Evolutionary conservation across 139 green algal genomes (phyloP), one percentile per base, ranked within the genome.

Genomic region (Closterium sp.): DNA sequence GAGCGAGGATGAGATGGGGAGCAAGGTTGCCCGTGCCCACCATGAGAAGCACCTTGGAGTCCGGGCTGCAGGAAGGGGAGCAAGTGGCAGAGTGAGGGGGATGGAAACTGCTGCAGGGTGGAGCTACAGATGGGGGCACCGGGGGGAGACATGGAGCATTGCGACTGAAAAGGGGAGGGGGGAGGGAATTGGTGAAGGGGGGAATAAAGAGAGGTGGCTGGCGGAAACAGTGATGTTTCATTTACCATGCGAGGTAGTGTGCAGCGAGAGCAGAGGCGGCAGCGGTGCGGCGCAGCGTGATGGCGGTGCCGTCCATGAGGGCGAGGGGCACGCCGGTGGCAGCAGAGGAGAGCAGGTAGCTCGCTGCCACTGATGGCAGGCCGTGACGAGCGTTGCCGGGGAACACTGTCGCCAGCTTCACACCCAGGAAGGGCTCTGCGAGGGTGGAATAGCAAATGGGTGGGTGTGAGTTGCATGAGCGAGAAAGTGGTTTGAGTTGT

Each of bases 221-320:
- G 38, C 38, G 38, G 38, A 50, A 50, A 9, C 38, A 50, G 38
- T 50, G 38, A 50, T 50, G 38, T 50, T 50, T 50, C 38, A 50
- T 50, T 50, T 79, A 79, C 62, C 89, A 31, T 87, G 89, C 89
- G 22, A 91, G 89, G 38, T 87, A 91, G 70, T 86, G 30, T 11
- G 89, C 89, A n/a, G 89, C 89, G 11, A 91, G 89, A 24, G 89
- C 89, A 27, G 89, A 86, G 22, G 89, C 89, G 28, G 62, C 73
- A 28, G 89, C 89, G 1, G 89, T 91, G 73, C 89, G 73, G 27
- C 89, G 30, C 1, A 38, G 30, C 11, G 89, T 91, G 30, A 91
- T 45, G 22, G 21, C 89, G 9, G 31, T 87, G 34, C 89, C 89
- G 89, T 91, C 89, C 29, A 91, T 86, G 31, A 91, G 30, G 9